phyloP scores from a whole-genome alignment of 768 basidiomycete species.

The Trametes maxima region DNA sequence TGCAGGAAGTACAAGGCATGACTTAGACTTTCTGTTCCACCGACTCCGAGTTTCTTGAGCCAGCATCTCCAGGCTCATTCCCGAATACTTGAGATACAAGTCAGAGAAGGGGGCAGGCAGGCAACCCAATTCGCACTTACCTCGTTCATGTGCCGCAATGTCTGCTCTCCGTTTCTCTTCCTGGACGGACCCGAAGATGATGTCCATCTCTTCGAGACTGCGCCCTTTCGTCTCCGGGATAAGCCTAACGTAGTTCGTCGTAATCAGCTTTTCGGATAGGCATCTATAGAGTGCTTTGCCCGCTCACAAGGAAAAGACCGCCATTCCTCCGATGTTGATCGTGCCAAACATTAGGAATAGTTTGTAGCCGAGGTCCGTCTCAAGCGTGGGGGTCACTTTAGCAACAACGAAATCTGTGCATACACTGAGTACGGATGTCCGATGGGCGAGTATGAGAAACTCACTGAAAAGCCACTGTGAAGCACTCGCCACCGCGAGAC shows the following conservation, averaged over 20 bases:
- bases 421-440: neutral
- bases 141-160: slow-evolving; percentile 50
- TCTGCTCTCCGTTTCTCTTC: slow-evolving; percentile 54
- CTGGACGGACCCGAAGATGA: slow-evolving; percentile 60
- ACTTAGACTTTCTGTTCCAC: too few species aligned
- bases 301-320: slow-evolving; percentile 61
- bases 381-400: slow-evolving; percentile 68
- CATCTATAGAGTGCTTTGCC: neutral
- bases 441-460: slow-evolving; percentile 25
- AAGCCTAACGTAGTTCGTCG: slow-evolving; percentile 26
- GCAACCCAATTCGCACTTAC: slow-evolving; percentile 10
- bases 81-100: too few species aligned
- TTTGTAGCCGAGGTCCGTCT: slow-evolving; percentile 66
- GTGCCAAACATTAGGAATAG: slow-evolving; percentile 78
- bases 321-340: slow-evolving; percentile 75
- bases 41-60: too few species aligned
- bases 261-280: neutral
- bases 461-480: slow-evolving; percentile 85
- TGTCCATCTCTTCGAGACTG: slow-evolving; percentile 55
- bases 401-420: slow-evolving; percentile 68
- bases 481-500: slow-evolving; percentile 70
- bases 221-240: slow-evolving; percentile 47
- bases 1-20: too few species aligned
- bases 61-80: too few species aligned
- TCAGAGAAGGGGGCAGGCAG: too few species aligned